phyloP scores from a whole-genome alignment of 768 basidiomycete species.

The Arthromyces matolae region DNA sequence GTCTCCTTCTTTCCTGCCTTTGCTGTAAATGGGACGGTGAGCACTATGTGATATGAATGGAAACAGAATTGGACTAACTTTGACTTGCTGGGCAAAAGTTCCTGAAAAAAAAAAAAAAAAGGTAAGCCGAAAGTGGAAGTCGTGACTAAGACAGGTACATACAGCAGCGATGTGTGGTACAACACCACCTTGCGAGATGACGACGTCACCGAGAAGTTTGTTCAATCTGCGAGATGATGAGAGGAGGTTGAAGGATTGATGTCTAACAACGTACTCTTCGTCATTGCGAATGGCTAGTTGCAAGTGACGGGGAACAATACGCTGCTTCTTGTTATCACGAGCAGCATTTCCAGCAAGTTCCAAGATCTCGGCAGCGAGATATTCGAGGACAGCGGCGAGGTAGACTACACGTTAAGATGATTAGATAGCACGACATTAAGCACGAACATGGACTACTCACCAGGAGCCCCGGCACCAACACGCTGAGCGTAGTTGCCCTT shows the following conservation, averaged over 20 bases:
- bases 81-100: constrained; percentile 41
- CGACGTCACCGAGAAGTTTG: constrained; percentile 72
- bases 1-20: constrained; percentile 38
- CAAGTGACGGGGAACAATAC: constrained; percentile 93
- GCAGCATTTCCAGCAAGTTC: constrained; percentile 90
- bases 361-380: constrained; percentile 90
- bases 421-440: neutral
- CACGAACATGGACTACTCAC: constrained; percentile 31
- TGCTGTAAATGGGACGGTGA: constrained; percentile 21
- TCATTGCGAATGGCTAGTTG: constrained; percentile 95
- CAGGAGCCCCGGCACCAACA: constrained; percentile 85
- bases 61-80: constrained; percentile 20
- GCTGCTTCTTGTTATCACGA: constrained; percentile 90
- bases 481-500: constrained; percentile 84
- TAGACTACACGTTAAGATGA: constrained; percentile 51
- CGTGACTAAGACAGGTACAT: constrained; percentile 14
- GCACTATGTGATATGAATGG: neutral
- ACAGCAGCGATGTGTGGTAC: constrained; percentile 70
- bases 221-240: constrained; percentile 46
- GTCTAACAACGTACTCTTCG: constrained; percentile 65
- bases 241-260: neutral
- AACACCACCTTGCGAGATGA: constrained; percentile 95
- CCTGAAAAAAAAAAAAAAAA: constrained; percentile 19
- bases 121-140: neutral
- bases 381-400: constrained; percentile 89